Base-by-base conservation (phyloP, 169 alveolate species). In the Eimeria acervulina region DNA sequence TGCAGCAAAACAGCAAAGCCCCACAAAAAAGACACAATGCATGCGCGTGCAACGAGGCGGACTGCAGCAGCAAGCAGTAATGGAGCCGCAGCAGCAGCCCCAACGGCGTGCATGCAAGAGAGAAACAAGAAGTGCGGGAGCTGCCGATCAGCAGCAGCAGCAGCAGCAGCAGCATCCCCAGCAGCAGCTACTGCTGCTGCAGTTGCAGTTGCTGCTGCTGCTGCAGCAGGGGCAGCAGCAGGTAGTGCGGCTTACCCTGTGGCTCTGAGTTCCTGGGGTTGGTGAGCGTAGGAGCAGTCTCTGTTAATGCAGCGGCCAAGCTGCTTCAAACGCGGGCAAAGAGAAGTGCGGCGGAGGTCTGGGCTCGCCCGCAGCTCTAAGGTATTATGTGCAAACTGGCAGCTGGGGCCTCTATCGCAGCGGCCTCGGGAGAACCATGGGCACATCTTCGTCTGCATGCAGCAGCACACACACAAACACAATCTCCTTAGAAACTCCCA, bases 401-500 rank as follows among this genome's bases (percentile, higher is more conserved):
- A 95, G 78, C 85, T 63, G 19, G 76, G 26, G 66, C 97, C 97
- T 40, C 97, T 26, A 51, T 89, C 95, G 59, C 97, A 95, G 55
- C 96, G 83, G 19, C 95, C 95, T 19, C 92, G 80, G 7, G 85
- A 87, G 31, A 61, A 95, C 97, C 97, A 95, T 0, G 97, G 97
- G 33, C 97, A 95, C 66, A 95, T 91, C 61, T 95, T 95, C 15
- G 97, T 95, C 95, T 95, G 85, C 66, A 52, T 36, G 36, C 85
- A 74, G 78, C 78, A 66, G 21, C 78, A 47, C 1, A 23, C 90
- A 21, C 66, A 61, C 36, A 61, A 31, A 26, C 72, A 17, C 1
- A 31, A 23, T 12, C 55, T 47, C 55, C 55, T 12, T 12, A n/a
- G n/a, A n/a, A n/a, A n/a, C n/a, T n/a, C n/a, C n/a, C n/a, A n/a